A percentile compares a stretch with the other conserved stretches of the same genome.
phyloP scores from a whole-genome alignment of 1,284 basidiomycete species.

The Rhizoctonia solani region DNA sequence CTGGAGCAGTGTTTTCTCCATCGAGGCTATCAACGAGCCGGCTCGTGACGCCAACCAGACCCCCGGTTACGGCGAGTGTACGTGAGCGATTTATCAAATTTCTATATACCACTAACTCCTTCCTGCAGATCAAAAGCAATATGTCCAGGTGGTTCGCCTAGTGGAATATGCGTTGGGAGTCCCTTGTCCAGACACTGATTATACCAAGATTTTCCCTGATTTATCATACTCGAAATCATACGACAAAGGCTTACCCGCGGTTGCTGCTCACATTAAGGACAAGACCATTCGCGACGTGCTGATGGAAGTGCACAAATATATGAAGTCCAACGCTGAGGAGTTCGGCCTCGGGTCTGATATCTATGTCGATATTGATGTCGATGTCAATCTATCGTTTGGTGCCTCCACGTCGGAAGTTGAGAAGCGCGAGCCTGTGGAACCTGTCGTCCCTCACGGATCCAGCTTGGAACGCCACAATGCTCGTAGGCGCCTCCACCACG shows the following conservation, averaged over 20 bases:
- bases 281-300: constrained; percentile 57
- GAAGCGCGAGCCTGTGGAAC: constrained; percentile 37
- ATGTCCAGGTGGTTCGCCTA: constrained; percentile 66
- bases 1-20: constrained; percentile 67
- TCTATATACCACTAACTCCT: not conserved
- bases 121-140: constrained; percentile 65
- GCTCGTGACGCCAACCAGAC: constrained; percentile 67
- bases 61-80: constrained; percentile 70
- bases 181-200: constrained; percentile 39
- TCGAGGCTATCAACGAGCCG: constrained; percentile 77
- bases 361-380: not conserved
- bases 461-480: constrained; percentile 12
- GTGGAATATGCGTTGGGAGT: constrained; percentile 67
- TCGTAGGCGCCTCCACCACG: constrained; percentile 26
- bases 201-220: constrained; percentile 50
- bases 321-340: constrained; percentile 38
- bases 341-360: not conserved
- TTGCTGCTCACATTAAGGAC: constrained; percentile 54
- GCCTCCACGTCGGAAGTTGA: constrained; percentile 60
- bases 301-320: constrained; percentile 43
- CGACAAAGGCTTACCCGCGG: constrained; percentile 46
- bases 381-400: not conserved
- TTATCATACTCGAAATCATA: constrained; percentile 48
- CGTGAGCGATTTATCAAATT: not conserved
- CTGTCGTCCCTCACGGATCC: constrained; percentile 23